Percentiles rank a stretch among this genome's conserved stretches.
Evolutionary conservation across 2,329 filamentous ascomycete species (phyloP).

Genomic region (Pyricularia sp.): DNA sequence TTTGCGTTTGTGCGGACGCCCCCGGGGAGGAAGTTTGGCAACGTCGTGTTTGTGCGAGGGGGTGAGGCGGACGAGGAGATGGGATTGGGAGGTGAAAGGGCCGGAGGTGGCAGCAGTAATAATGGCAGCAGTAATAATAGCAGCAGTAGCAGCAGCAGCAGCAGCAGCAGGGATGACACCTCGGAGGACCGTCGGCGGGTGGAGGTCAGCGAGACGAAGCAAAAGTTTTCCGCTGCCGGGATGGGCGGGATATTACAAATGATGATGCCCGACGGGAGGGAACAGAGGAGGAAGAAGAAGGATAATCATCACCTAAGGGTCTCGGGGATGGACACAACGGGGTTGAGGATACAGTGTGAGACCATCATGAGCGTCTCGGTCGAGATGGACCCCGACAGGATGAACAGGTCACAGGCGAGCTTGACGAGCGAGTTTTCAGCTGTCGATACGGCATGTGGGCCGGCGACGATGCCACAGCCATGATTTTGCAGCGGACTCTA

Average conservation of each 20-base stretch:
- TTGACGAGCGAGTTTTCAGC: conserved; percentile 8
- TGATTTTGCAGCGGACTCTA: background rate
- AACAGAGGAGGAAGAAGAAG: background rate
- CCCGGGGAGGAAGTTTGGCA: conserved; percentile 26
- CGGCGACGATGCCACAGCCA: background rate
- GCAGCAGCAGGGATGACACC: background rate
- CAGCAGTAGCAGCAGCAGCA: conserved; percentile 6
- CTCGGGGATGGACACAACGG: conserved; percentile 10
- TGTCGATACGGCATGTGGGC: background rate
- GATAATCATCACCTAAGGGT: background rate
- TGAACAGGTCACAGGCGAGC: conserved; percentile 15
- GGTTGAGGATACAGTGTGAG: conserved; percentile 32
- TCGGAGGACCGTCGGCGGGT: background rate
- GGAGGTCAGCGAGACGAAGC: background rate
- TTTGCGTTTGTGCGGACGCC: conserved; percentile 40
- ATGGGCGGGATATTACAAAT: conserved; percentile 14
- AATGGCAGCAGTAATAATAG: conserved; percentile 4
- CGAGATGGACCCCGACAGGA: conserved; percentile 19
- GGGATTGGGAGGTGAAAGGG: conserved; percentile 15
- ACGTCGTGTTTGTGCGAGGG: conserved; percentile 25
- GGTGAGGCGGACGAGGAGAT: conserved; percentile 23
- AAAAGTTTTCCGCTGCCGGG: background rate
- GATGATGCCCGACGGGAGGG: conserved; percentile 11
- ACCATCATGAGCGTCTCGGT: conserved; percentile 32
- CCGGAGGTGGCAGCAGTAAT: conserved; percentile 5